Base-by-base conservation (phyloP, 164 flowering plant genomes). In the Cinnamomum micranthum region DNA sequence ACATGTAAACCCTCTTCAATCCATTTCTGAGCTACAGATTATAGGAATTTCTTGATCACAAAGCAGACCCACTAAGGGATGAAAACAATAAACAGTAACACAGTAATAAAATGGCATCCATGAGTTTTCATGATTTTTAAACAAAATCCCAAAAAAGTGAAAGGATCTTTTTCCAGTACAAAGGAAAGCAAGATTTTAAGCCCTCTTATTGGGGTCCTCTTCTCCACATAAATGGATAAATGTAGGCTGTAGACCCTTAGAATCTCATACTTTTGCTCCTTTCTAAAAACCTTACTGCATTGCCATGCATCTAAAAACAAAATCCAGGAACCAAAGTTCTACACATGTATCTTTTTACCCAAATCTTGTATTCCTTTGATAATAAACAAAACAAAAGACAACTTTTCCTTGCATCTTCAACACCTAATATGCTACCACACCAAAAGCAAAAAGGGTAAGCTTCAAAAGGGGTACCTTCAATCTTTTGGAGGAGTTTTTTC, bases 401-500 rank as follows among this genome's bases (percentile, higher is more conserved):
- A 55, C 47, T 41, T 41, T 55, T 55, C 6, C 60, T 55, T 55
- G 60, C 60, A 13, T 55, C n/a, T 55, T 55, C 60, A 55, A 15
- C 60, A 17, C 17, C 60, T 1, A 17, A 55, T 17, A 20, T 6
- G 20, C 17, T 55, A 20, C 6, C 2, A 47, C 11, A 69, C 13
- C 41, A 69, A 7, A 69, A 35, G 19, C 9, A 11, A 35, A 10
- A 59, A 17, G 13, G 75, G 2, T 50, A 71, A 69, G 31, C 47
- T 6, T 41, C 74, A 31, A 52, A 19, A 27, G 22, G 80, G 31
- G 62, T 72, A 89, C 93, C 93, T 88, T 89, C 91, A 73, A 88
- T 88, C 79, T 82, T 88, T 79, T 84, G 91, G 47, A 89, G 90
- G 75, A 88, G 80, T 80, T 89, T 89, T 85, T 87, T 89, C 81